Conservation (phyloP, 192 early-diverging fungal species). For the Helicostylum pulchrum region DNA sequence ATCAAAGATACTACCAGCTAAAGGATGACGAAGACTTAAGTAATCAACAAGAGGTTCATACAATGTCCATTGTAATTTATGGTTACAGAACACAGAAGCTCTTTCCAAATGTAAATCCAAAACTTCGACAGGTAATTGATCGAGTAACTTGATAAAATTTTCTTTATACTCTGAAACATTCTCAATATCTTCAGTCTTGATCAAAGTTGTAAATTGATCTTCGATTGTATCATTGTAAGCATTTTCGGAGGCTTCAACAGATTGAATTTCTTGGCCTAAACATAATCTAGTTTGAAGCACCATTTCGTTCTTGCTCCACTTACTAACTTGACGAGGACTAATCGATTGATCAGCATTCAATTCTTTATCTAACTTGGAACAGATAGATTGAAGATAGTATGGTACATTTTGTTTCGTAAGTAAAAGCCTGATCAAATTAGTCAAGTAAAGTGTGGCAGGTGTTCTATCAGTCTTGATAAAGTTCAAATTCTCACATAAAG, state of each 20-base stretch:
- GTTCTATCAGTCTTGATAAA: slow-evolving; percentile 29
- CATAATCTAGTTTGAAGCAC: slow-evolving; percentile 11
- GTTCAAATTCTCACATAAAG: slow-evolving; percentile 43
- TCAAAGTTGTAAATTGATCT: background rate
- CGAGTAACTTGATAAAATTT: slow-evolving; percentile 9
- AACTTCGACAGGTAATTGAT: slow-evolving; percentile 7
- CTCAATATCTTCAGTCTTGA: slow-evolving; percentile 12
- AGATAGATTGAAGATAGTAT: slow-evolving; percentile 12
- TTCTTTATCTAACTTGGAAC: background rate
- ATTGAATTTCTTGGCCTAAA: background rate
- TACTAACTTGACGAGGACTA: background rate
- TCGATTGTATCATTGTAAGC: background rate
- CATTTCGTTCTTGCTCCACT: slow-evolving; percentile 13
- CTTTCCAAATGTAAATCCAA: slow-evolving; percentile 34
- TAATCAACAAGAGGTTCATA: slow-evolving; percentile 41
- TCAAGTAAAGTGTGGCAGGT: slow-evolving; percentile 35
- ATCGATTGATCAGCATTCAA: background rate
- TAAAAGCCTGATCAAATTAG: slow-evolving; percentile 30
- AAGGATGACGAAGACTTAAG: slow-evolving; percentile 37
- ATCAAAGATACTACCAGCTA: slow-evolving; percentile 39
- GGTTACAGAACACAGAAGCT: slow-evolving; percentile 14
- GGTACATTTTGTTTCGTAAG: slow-evolving; percentile 40
- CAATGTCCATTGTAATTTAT: slow-evolving; percentile 1
- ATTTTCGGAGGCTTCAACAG: background rate
- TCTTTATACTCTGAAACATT: background rate